Base-by-base conservation (phyloP, 2,329 filamentous ascomycete species). In the Ilyonectria sp. region DNA sequence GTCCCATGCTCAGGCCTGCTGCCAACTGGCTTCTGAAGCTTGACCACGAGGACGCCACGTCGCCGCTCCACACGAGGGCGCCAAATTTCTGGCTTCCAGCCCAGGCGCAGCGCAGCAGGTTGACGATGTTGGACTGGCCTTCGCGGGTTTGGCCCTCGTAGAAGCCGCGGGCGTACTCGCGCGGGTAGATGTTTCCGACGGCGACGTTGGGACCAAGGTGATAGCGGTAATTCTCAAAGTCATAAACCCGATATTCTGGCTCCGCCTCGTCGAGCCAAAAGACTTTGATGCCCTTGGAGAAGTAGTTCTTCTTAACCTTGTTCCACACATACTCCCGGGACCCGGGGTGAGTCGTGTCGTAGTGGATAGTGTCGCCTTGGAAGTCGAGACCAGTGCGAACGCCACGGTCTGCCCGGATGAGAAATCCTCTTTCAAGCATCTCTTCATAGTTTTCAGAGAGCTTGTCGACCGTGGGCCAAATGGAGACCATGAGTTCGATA, bases 211-310 rank as follows among this genome's bases (percentile, higher is more conserved):
- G 75, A 2, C 79, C 79, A 79, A 76, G 33, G 79, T 74, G 58
- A 82, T 76, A 70, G 74, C 74, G 86, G 75, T 89, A 92, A 70
- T 88, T 89, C 63, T 92, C 90, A 73, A 91, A 92, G 75, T 92
- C 89, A 75, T 92, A 92, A 13, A 84, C 82, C 0, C 79, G 82
- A 71, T 91, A 92, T 75, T 92, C 90, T 0, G 90, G 90, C 72
- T 92, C 90, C 0, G 90, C 90, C 76, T 92, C 90, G 71, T 93
- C 91, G 0, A 92, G 84, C 90, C 91, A 92, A 78, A 92, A 92
- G 1, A 88, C 79, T 63, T 86, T 86, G 77, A 92, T 89, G 2
- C 91, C 91, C 61, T 87, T 87, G 55, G 84, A 78, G 71, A 87
- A 88, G 79, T 92, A 92, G 75, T 92, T 89, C 60, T 85, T 73